Evolutionary conservation across 2,329 filamentous ascomycete species (phyloP), one percentile per base, ranked within the genome.

Genomic region (Sclerotinia spermophila): DNA sequence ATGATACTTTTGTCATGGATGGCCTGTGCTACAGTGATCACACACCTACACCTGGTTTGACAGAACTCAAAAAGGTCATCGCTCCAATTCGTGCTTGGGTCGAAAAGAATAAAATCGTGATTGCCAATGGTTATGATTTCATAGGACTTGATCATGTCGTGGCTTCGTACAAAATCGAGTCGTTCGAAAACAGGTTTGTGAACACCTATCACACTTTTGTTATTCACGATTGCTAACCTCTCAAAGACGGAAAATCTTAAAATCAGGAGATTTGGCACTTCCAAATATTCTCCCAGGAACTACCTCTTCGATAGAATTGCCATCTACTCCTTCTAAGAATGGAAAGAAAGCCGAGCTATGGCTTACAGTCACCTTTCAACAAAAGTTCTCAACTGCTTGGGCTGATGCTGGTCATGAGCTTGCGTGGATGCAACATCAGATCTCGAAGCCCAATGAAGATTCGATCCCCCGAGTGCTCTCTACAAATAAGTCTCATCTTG

Each of bases 1-100:
- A 90, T 71, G 82, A 82, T 2, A 86, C 84, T 0, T 90, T 90
- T 73, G 86, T 89, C 71, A 87, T 89, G 84, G 88, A 89, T 74
- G 88, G 88, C 0, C 76, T 90, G 6, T 80, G 85, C 38, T 82
- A 82, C 74, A 86, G 84, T 65, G 80, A 82, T 24, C 88, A 90
- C 74, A 81, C 82, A 19, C 85, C 88, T 0, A 87, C 84, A 0
- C 87, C 86, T 2, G 87, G 87, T 0, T 75, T 90, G 66, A 75
- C 81, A 2, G 87, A 90, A 75, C 82, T 84, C 56, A 87, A 87
- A 75, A 89, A 87, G 77, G 84, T 84, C 2, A 85, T 87, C 55
- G 83, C 87, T 72, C 88, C 87, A 0, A 82, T 89, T 3, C 80
- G 3, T 79, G 85, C 27, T 75, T 83, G 1, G 76, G 81, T 17